Conservation (phyloP, 805 yeast species). For the Kuraishia ogatae region DNA sequence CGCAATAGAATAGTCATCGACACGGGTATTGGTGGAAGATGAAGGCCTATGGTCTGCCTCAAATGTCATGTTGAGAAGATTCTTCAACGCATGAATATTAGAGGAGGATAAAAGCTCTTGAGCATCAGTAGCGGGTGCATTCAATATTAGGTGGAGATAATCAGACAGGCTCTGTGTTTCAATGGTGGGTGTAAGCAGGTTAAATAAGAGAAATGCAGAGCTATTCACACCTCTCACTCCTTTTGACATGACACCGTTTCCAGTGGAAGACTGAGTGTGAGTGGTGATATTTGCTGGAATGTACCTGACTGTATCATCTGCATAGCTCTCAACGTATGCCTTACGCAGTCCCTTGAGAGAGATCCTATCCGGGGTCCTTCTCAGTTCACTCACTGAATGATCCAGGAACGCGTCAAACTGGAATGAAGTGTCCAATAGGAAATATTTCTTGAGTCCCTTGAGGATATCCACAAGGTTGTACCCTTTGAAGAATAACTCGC, state of each 20-base stretch:
- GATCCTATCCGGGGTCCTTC: slow-evolving; percentile 20
- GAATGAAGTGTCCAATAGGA: slow-evolving; percentile 44
- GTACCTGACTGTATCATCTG: slow-evolving; percentile 6
- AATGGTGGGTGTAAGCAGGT: slow-evolving; percentile 23
- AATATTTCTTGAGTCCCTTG: slow-evolving; percentile 43
- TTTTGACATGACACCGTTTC: background rate
- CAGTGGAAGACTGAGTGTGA: background rate
- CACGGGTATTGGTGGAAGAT: slow-evolving; percentile 20
- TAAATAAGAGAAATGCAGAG: slow-evolving; percentile 4
- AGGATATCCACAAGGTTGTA: slow-evolving; percentile 44
- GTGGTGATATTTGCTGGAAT: background rate
- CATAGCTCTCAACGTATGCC: slow-evolving; percentile 14
- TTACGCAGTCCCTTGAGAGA: slow-evolving; percentile 24
- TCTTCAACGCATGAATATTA: slow-evolving; percentile 33
- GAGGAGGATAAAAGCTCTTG: slow-evolving; percentile 38
- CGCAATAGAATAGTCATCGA: slow-evolving; percentile 35
- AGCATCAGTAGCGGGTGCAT: slow-evolving; percentile 46
- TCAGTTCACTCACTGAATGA: slow-evolving; percentile 42
- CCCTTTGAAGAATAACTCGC: slow-evolving; percentile 51
- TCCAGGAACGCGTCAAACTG: slow-evolving; percentile 45
- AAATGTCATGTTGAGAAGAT: slow-evolving; percentile 33
- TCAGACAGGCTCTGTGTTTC: slow-evolving; percentile 29
- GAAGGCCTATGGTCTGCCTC: slow-evolving; percentile 13
- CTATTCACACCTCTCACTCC: background rate
- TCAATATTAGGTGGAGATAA: slow-evolving; percentile 42